A percentile compares a stretch with the other conserved stretches of the same genome.
phyloP scores from a whole-genome alignment of 352 stramenopile species.

The Blastocystis sp. region DNA sequence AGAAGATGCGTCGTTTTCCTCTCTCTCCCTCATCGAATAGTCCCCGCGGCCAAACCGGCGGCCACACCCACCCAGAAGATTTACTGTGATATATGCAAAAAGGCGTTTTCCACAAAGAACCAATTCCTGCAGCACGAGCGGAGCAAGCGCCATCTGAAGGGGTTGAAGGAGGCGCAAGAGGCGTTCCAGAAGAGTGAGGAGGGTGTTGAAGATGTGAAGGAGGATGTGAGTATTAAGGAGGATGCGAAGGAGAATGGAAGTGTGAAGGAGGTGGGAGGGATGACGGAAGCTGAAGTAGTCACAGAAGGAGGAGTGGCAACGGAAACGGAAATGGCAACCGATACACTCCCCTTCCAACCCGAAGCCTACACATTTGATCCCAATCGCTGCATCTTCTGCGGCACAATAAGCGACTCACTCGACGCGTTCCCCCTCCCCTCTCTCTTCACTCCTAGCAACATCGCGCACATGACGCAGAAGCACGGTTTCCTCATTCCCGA shows the following conservation, averaged over 20 bases:
- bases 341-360: background rate
- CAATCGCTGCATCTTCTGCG: slow-evolving; percentile 54
- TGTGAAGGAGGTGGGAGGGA: background rate
- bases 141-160: slow-evolving; percentile 84
- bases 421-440: slow-evolving; percentile 4
- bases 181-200: slow-evolving; percentile 73
- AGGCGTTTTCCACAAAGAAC: slow-evolving; percentile 80
- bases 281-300: background rate
- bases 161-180: slow-evolving; percentile 77
- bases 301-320: no score
- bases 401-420: slow-evolving; percentile 13
- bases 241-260: background rate
- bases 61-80: slow-evolving; percentile 41
- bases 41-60: slow-evolving; percentile 74
- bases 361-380: slow-evolving; percentile 54
- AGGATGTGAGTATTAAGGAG: background rate
- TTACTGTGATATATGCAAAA: slow-evolving; percentile 80
- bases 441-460: slow-evolving; percentile 69
- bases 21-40: slow-evolving; percentile 75
- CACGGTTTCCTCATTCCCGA: slow-evolving; percentile 88
- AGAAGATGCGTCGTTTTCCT: slow-evolving; percentile 76
- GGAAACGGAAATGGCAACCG: no score
- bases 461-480: slow-evolving; percentile 80
- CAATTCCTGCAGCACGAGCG: slow-evolving; percentile 80
- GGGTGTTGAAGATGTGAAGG: slow-evolving; percentile 69